Base-by-base conservation (phyloP, 1,139 yeast species). In the Kodamaea alishanica region DNA sequence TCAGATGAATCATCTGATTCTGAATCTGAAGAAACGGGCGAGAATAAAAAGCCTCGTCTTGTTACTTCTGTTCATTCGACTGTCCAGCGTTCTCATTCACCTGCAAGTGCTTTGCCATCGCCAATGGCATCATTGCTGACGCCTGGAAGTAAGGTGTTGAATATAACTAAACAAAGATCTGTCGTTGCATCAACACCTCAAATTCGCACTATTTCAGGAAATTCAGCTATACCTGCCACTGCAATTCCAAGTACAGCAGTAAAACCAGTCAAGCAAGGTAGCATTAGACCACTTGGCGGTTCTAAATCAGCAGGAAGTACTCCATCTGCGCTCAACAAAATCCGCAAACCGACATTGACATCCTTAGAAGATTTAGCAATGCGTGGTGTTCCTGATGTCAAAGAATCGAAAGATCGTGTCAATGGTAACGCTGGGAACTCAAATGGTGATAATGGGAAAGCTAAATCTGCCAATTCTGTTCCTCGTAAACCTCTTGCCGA, bases 321-420 rank as follows among this genome's bases (percentile, higher is more conserved):
- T 15, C 27, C 35, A 24, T 34, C 41, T 29, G 43, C 33, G 3
- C 32, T 15, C 11, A 35, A 26, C 22, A 50, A 52, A 25, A 60
- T 47, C 25, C 61, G 54, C 33, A 52, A 51, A 28, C 67, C 69
- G 1, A 42, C 54, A 1, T 63, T 81, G 38, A 73, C 76, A 15
- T 76, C 84, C 0, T 59, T 81, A 30, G 71, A 73, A n/a, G 84
- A 79, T 43, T 62, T 80, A 39, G 81, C 73, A 1, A 62, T 68
- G 22, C 63, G 79, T 43, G 86, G 85, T 2, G 73, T 80, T 11
- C 87, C 87, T 2, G 84, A 77, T 23, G 85, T 81, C 1, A 70
- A 65, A 40, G 85, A 79, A 3, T 20, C 23, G 31, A 15, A 15
- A 15, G 20, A 15, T 15, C 20, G 20, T 15, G 20, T 15, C 4